Evolutionary conservation across 2,329 filamentous ascomycete species (phyloP), one percentile per base, ranked within the genome.

Genomic region (Lachnellula suecica): DNA sequence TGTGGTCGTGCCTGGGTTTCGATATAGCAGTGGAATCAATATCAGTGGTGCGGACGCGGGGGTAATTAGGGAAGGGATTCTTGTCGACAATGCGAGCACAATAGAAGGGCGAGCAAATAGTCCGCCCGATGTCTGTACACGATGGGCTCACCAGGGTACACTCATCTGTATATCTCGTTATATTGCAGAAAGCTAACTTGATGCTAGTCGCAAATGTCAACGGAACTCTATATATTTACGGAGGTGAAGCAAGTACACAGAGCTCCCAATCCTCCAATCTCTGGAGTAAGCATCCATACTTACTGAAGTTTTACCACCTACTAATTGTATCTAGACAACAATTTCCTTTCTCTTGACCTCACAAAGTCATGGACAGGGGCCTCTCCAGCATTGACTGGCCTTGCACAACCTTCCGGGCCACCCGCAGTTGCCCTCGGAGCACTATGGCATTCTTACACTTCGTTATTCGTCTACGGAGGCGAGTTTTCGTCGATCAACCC

Each of bases 181-280:
- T 44, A 10, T 9, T 29, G n/a, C 23, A 25, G 8, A 44, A 2
- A 10, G 44, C 37, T n/a, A 38, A 27, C 22, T 50, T 34, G 59
- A 58, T 64, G 42, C 63, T 52, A 58, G 82, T 76, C 55, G 83
- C 88, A 3, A 66, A 88, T 31, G 76, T 92, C 15, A 91, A 91
- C 59, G 88, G 87, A 13, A 91, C 87, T 0, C 65, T 91, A 3
- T 92, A 89, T 66, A 79, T 90, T 49, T 92, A 90, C 60, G 88
- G 88, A 31, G 89, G 88, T 23, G 79, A 87, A 59, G 79, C 82
- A 13, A 87, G 77, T 45, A 79, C 75, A 1, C 68, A 76, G 15
- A 68, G 76, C 13, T 76, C 77, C 31, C 87, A 91, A 62, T 77
- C 72, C 1, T 70, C 73, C 5, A 72, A 89, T 63, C 86, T 82